Evolutionary conservation across 805 yeast species (phyloP).

Genomic region (Saccharomycopsis microspora): DNA sequence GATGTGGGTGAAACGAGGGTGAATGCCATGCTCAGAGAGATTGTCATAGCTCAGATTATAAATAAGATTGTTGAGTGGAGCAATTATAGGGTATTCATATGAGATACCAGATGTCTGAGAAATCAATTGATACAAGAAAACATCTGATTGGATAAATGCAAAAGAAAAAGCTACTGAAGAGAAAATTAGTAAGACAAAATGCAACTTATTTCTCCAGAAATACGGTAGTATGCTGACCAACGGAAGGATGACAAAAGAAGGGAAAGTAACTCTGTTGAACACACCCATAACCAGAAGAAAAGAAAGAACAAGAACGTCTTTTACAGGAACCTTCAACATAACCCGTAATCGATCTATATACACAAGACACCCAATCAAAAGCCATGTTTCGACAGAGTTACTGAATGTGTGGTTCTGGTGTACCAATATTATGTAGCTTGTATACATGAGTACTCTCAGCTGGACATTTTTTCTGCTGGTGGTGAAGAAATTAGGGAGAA

Average conservation of each 20-base stretch:
- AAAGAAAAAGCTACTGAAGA: slow-evolving; percentile 25
- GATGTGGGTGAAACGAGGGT: slow-evolving; percentile 65
- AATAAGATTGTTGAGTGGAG: slow-evolving; percentile 68
- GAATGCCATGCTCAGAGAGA: slow-evolving; percentile 71
- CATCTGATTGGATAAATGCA: slow-evolving; percentile 41
- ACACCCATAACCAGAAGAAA: slow-evolving; percentile 48
- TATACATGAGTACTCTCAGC: slow-evolving; percentile 35
- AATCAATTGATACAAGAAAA: slow-evolving; percentile 22
- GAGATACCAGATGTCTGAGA: slow-evolving; percentile 6
- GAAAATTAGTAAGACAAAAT: slow-evolving; percentile 1
- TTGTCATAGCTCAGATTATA: slow-evolving; percentile 57
- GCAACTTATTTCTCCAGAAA: slow-evolving; percentile 26
- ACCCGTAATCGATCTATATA: slow-evolving; percentile 48
- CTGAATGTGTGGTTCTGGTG: slow-evolving; percentile 84
- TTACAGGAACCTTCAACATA: not conserved
- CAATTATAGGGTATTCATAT: slow-evolving; percentile 10
- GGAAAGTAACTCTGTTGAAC: slow-evolving; percentile 80
- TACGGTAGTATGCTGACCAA: slow-evolving; percentile 32
- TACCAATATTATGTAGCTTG: slow-evolving; percentile 61
- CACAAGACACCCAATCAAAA: slow-evolving; percentile 36
- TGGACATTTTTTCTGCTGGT: slow-evolving; percentile 14
- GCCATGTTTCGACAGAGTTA: slow-evolving; percentile 66
- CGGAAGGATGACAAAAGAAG: slow-evolving; percentile 65
- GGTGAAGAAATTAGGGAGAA: slow-evolving; percentile 3
- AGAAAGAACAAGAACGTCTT: not conserved